phyloP scores from a whole-genome alignment of 768 basidiomycete species.

The Mrakia hoshinonis region DNA sequence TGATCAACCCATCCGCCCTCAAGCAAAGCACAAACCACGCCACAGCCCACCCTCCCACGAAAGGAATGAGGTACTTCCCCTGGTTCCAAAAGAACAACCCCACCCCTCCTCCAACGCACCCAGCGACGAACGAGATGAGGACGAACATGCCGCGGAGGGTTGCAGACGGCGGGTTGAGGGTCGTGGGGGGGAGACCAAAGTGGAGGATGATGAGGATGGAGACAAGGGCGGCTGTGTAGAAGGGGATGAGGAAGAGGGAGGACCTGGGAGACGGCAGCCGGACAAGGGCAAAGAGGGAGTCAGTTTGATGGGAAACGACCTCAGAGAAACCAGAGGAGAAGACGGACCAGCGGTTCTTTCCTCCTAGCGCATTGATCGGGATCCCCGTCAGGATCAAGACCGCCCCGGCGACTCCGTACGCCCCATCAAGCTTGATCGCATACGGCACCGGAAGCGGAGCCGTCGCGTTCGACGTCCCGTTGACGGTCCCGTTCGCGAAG shows the following conservation, averaged over 20 bases:
- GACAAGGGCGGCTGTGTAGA: constrained; percentile 77
- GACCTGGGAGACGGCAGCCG: constrained; percentile 50
- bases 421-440: constrained; percentile 69
- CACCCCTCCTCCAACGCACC: constrained; percentile 71
- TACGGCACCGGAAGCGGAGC: constrained; percentile 42
- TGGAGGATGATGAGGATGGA: constrained; percentile 79
- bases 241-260: constrained; percentile 85
- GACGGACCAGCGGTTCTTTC: constrained; percentile 84
- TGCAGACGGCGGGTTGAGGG: constrained; percentile 58
- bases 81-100: constrained; percentile 90
- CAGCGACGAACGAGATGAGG: constrained; percentile 67
- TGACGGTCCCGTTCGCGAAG: constrained; percentile 25
- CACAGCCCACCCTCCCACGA: constrained; percentile 73
- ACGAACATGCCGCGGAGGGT: constrained; percentile 85
- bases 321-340: neutral
- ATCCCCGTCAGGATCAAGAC: constrained; percentile 82
- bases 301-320: neutral
- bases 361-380: constrained; percentile 82
- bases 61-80: constrained; percentile 59
- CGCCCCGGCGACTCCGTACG: constrained; percentile 79
- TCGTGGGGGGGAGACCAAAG: constrained; percentile 57
- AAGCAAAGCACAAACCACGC: constrained; percentile 83
- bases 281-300: constrained; percentile 5
- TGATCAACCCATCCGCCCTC: constrained; percentile 69
- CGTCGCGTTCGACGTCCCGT: constrained; percentile 25